These are phyloP conservation scores for Diospyros kaki DNA, from an alignment of 148 eudicot genomes.

Conservation along the genomic window DNA sequence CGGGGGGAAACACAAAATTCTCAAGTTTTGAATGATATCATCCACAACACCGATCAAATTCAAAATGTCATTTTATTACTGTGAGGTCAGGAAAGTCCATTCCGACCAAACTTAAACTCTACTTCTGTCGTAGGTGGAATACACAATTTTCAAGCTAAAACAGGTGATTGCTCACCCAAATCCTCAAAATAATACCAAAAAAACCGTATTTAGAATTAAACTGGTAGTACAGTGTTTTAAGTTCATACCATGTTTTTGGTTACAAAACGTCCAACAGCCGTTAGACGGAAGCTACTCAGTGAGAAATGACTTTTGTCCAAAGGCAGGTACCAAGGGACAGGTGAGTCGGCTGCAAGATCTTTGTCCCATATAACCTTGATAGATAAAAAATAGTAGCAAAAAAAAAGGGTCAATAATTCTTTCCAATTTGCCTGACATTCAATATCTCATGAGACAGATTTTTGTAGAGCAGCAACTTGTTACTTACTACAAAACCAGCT, in stretches of 20 bases:
- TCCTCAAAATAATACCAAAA: background rate
- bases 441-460: background rate
- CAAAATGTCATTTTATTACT: background rate
- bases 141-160: background rate
- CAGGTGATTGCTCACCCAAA: background rate
- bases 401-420: background rate
- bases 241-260: conserved; percentile 71
- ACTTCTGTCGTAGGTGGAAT: background rate
- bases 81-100: background rate
- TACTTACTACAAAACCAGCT: conserved; percentile 93
- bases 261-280: conserved; percentile 75
- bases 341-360: conserved; percentile 78
- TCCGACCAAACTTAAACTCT: background rate
- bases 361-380: conserved; percentile 74
- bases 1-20: background rate
- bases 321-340: conserved; percentile 92
- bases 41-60: background rate
- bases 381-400: background rate
- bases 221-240: background rate
- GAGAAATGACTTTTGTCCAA: conserved; percentile 74
- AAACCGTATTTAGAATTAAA: background rate
- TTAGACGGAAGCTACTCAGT: conserved; percentile 66
- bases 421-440: background rate
- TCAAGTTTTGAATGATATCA: background rate
- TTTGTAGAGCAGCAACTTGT: background rate